Percentiles rank a stretch among this genome's conserved stretches.
These are phyloP conservation scores for Gyrodon lividus DNA, from an alignment of 768 basidiomycete species.

Conservation along the genomic window DNA sequence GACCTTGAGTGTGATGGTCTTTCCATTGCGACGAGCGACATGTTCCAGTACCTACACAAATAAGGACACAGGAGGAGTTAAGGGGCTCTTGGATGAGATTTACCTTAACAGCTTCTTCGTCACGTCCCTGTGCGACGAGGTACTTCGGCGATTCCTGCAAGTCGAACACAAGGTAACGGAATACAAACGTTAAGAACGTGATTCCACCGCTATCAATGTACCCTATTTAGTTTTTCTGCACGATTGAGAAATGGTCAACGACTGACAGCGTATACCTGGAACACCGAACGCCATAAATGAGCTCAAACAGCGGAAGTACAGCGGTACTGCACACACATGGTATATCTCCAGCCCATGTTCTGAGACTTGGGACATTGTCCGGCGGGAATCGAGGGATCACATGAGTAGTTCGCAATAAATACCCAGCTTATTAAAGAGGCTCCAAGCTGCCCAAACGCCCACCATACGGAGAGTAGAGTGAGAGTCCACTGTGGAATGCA, in stretches of 20 bases:
- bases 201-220: slow-evolving; percentile 38
- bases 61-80: not conserved
- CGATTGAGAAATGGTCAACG: slow-evolving; percentile 2
- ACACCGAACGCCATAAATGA: not conserved
- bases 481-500: slow-evolving; percentile 44
- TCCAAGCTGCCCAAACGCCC: slow-evolving; percentile 50
- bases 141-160: slow-evolving; percentile 65
- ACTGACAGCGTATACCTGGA: slow-evolving; percentile 42
- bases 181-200: slow-evolving; percentile 52
- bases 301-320: not conserved
- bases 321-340: slow-evolving; percentile 32
- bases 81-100: not conserved
- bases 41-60: slow-evolving; percentile 42
- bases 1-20: slow-evolving; percentile 42
- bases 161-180: slow-evolving; percentile 56
- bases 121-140: slow-evolving; percentile 54
- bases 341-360: slow-evolving; percentile 66
- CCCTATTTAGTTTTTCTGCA: slow-evolving; percentile 1
- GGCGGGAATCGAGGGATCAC: slow-evolving; percentile 29
- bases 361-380: slow-evolving; percentile 45
- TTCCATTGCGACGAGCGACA: slow-evolving; percentile 49
- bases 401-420: slow-evolving; percentile 57
- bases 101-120: slow-evolving; percentile 53
- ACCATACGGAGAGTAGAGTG: slow-evolving; percentile 54
- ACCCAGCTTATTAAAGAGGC: slow-evolving; percentile 54